These are phyloP conservation scores for Alternaria sp. DNA, from an alignment of 2,329 filamentous ascomycete genomes.

Conservation along the genomic window DNA sequence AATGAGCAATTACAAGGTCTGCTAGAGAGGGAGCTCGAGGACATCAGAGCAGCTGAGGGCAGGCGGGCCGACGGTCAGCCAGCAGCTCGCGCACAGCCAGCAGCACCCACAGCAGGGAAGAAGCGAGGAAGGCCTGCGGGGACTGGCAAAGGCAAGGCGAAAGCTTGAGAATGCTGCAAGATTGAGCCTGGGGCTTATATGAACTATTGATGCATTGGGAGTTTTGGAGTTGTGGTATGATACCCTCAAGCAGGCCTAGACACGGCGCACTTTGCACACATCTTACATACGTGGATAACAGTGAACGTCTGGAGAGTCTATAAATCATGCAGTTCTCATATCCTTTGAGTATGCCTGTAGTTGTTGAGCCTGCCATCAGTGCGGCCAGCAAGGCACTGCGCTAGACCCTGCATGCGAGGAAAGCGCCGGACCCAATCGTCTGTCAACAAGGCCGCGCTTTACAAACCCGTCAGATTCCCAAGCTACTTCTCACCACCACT, in stretches of 20 bases:
- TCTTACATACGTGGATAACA: background rate
- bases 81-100: conserved; percentile 13
- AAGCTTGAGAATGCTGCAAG: background rate
- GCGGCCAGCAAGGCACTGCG: background rate
- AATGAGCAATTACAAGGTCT: conserved; percentile 86
- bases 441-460: background rate
- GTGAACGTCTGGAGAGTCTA: background rate
- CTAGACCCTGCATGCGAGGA: conserved; percentile 4
- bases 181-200: background rate
- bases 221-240: conserved; percentile 19
- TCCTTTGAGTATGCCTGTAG: background rate
- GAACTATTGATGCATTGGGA: background rate
- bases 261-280: background rate
- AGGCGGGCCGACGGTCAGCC: conserved; percentile 23
- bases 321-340: background rate
- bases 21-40: conserved; percentile 73
- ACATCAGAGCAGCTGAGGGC: conserved; percentile 43
- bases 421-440: conserved; percentile 14
- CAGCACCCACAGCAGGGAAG: conserved; percentile 17
- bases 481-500: conserved; percentile 9
- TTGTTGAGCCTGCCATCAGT: background rate
- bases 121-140: conserved; percentile 35
- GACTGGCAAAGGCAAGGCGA: conserved; percentile 36
- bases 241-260: conserved; percentile 10
- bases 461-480: conserved; percentile 5